A percentile compares a stretch with the other conserved stretches of the same genome.
Evolutionary conservation across 1,139 yeast species (phyloP).

Genomic region (Sugiyamaella castrensis): DNA sequence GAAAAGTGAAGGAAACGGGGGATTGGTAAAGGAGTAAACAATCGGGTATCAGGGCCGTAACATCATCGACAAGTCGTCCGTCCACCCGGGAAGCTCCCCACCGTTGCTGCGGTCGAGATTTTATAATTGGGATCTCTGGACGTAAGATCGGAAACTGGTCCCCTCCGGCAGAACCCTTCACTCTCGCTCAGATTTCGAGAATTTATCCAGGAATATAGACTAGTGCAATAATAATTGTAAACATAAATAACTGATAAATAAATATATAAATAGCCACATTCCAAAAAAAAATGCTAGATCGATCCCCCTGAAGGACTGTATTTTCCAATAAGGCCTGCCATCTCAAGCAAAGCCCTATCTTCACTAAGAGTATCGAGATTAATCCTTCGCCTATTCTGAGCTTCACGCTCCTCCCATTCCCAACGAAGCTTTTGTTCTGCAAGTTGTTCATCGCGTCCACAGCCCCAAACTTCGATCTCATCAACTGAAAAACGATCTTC

Average conservation of each 20-base stretch:
- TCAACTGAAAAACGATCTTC: slow-evolving; percentile 72
- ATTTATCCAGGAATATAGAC: not conserved
- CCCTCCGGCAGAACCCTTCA: too few species aligned
- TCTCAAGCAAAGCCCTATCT: slow-evolving; percentile 79
- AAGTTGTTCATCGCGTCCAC: slow-evolving; percentile 73
- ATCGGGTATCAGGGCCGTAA: too few species aligned
- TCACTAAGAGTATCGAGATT: slow-evolving; percentile 68
- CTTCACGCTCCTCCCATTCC: slow-evolving; percentile 92
- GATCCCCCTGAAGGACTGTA: slow-evolving; percentile 64
- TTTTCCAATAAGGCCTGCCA: slow-evolving; percentile 87
- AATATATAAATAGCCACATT: not conserved
- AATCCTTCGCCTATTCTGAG: slow-evolving; percentile 68
- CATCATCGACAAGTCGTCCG: too few species aligned
- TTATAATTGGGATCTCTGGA: too few species aligned
- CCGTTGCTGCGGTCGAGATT: too few species aligned
- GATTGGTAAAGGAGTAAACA: too few species aligned
- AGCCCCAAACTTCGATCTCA: slow-evolving; percentile 88
- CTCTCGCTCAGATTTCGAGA: too few species aligned
- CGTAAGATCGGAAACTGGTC: too few species aligned
- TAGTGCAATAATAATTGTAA: not conserved
- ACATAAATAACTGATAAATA: too few species aligned
- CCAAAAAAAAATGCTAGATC: slow-evolving; percentile 23
- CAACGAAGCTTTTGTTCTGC: slow-evolving; percentile 73
- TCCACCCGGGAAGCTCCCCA: too few species aligned
- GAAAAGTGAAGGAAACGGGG: too few species aligned